A percentile compares a stretch with the other conserved stretches of the same genome.
phyloP scores from a whole-genome alignment of 768 basidiomycete genomes.

The Hygrophoropsis aurantiaca region DNA sequence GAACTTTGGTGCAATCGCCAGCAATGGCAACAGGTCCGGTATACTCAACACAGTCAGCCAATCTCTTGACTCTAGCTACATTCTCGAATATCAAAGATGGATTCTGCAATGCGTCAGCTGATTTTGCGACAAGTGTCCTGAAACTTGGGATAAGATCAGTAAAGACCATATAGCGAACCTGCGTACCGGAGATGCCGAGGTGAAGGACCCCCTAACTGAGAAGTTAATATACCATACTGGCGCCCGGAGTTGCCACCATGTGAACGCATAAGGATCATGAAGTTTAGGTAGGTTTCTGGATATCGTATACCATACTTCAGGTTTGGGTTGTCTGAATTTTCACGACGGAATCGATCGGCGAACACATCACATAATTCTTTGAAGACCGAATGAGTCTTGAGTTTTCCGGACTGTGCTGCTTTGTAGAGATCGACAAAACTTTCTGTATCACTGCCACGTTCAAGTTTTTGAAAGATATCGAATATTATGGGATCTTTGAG shows the following conservation, averaged over 20 bases:
- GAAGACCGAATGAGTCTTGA: conserved; percentile 12
- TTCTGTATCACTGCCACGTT: conserved; percentile 6
- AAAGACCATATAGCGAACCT: too few relatives aligned
- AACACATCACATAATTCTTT: conserved; percentile 12
- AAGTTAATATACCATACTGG: conserved; percentile 14
- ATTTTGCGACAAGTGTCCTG: conserved; percentile 21
- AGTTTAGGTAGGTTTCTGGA: conserved; percentile 13
- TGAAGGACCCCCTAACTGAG: too few relatives aligned
- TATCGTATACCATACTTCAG: conserved; percentile 17
- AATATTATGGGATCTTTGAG: conserved; percentile 14
- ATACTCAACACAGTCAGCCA: conserved; percentile 16
- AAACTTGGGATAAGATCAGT: too few relatives aligned
- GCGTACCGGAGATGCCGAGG: too few relatives aligned
- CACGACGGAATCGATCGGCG: conserved; percentile 6
- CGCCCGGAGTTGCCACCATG: conserved; percentile 14
- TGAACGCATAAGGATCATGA: conserved; percentile 15
- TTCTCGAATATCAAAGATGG: conserved; percentile 26
- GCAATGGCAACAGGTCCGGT: conserved; percentile 22
- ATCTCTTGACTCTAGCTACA: conserved; percentile 25
- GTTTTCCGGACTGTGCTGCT: conserved; percentile 8
- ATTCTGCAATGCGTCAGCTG: conserved; percentile 21
- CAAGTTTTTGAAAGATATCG: conserved; percentile 5
- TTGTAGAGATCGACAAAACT: conserved; percentile 18
- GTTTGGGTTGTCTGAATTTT: neutral
- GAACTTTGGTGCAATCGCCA: conserved; percentile 30